phyloP scores from a whole-genome alignment of 805 yeast species.

The Grigorovia humatica region DNA sequence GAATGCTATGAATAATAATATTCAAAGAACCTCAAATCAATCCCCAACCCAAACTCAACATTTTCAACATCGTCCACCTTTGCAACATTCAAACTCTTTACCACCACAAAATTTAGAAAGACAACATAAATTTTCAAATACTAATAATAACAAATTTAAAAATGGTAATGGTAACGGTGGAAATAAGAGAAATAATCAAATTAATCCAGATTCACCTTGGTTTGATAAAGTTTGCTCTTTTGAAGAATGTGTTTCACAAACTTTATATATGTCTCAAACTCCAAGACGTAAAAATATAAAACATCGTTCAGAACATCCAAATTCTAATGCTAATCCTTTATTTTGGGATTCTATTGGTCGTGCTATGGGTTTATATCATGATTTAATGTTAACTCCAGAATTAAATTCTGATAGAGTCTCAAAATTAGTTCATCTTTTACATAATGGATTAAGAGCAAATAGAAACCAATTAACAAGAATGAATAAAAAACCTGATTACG shows the following conservation, averaged over 20 bases:
- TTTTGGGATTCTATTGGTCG: conserved; percentile 45
- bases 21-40: conserved; percentile 3
- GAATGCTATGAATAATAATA: background rate
- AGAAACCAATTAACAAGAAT: conserved; percentile 44
- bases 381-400: conserved; percentile 38
- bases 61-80: background rate
- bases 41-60: conserved; percentile 6
- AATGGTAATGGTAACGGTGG: conserved; percentile 5
- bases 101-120: conserved; percentile 5
- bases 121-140: conserved; percentile 6
- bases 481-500: conserved; percentile 51
- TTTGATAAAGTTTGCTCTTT: conserved; percentile 41
- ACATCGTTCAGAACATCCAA: conserved; percentile 27
- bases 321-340: conserved; percentile 34
- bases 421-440: conserved; percentile 40
- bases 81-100: background rate
- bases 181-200: conserved; percentile 12
- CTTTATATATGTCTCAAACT: conserved; percentile 28
- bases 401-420: conserved; percentile 38
- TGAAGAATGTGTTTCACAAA: conserved; percentile 38
- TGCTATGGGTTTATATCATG: conserved; percentile 42
- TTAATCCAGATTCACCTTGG: conserved; percentile 35
- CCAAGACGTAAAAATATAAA: conserved; percentile 26
- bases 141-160: conserved; percentile 7
- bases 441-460: conserved; percentile 47